Evolutionary conservation across 2,329 filamentous ascomycete genomes (phyloP), one percentile per base, ranked within the genome.

Genomic region (Pseudocercospora macadamiae): DNA sequence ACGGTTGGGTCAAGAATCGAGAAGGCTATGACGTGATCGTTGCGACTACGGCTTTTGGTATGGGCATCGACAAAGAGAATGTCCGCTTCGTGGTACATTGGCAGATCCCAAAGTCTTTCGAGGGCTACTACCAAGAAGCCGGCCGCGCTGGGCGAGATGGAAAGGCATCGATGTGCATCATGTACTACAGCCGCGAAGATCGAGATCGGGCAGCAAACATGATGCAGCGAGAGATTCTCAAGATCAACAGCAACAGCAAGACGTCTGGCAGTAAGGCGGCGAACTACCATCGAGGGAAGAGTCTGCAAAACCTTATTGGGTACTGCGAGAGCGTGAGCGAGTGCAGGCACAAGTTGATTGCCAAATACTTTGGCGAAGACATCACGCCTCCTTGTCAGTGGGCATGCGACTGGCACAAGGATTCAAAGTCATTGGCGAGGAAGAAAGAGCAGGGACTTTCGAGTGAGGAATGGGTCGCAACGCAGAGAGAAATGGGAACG

Each of bases 21-120:
- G 81, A 83, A 23, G 89, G 89, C 1, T 96, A 95, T 76, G 92
- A 95, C 72, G 86, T 97, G 49, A 93, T 97, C 61, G 92, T 97
- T 25, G 93, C 93, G 1, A 97, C 93, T 0, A 97, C 91, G 1
- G 93, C 93, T 0, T 97, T 97, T 69, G 93, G 93, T 2, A 97
- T 97, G 93, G 93, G 93, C 23, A 97, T 97, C 64, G 93, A 97
- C 75, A 97, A 97, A 74, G 87, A 95, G 53, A 89, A 96, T 67
- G 93, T 97, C 9, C 89, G 93, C 2, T 97, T 97, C 68, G 93
- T 97, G 1, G 87, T 95, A 1, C 93, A 97, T 75, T 97, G 93
- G 92, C 89, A 91, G 59, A 83, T 96, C 8, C 91, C 93, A 8
- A 96, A 96, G 71, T 95, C 89, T 2, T 96, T 97, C 72, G 93